These are phyloP conservation scores for Coemansia sp. DNA, from an alignment of 192 early-diverging fungal species.

Conservation along the genomic window DNA sequence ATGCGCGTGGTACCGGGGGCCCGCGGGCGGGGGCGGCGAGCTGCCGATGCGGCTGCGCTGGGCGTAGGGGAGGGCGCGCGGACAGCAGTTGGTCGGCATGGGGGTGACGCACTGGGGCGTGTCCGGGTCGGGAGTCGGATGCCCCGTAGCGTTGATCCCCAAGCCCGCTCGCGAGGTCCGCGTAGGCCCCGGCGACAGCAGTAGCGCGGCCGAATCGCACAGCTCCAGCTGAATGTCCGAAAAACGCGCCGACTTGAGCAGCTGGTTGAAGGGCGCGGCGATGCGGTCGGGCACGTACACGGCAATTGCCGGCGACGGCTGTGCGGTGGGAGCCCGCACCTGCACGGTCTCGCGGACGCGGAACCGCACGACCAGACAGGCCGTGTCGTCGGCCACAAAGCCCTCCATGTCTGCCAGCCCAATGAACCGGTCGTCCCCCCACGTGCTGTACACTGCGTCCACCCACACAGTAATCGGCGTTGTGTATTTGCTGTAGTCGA, in stretches of 20 bases:
- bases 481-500: slow-evolving; percentile 50
- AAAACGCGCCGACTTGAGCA: slow-evolving; percentile 43
- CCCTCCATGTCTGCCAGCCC: slow-evolving; percentile 26
- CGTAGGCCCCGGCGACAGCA: slow-evolving; percentile 39
- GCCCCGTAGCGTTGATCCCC: slow-evolving; percentile 3
- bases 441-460: slow-evolving; percentile 47
- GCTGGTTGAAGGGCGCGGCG: slow-evolving; percentile 48
- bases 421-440: slow-evolving; percentile 50
- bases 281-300: slow-evolving; percentile 50
- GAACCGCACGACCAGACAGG: slow-evolving; percentile 45
- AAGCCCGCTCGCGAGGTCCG: not conserved
- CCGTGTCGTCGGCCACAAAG: slow-evolving; percentile 40
- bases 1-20: slow-evolving; percentile 52
- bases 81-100: slow-evolving; percentile 40
- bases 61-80: slow-evolving; percentile 35
- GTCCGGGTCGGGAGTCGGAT: slow-evolving; percentile 11
- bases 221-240: slow-evolving; percentile 53
- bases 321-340: slow-evolving; percentile 17
- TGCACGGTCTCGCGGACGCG: slow-evolving; percentile 45
- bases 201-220: slow-evolving; percentile 31
- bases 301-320: slow-evolving; percentile 40
- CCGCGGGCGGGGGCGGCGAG: slow-evolving; percentile 4
- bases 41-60: slow-evolving; percentile 17
- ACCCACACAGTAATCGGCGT: slow-evolving; percentile 51
- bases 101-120: slow-evolving; percentile 32